Evolutionary conservation across 768 basidiomycete genomes (phyloP).

Genomic region (Termitomyces sp.): DNA sequence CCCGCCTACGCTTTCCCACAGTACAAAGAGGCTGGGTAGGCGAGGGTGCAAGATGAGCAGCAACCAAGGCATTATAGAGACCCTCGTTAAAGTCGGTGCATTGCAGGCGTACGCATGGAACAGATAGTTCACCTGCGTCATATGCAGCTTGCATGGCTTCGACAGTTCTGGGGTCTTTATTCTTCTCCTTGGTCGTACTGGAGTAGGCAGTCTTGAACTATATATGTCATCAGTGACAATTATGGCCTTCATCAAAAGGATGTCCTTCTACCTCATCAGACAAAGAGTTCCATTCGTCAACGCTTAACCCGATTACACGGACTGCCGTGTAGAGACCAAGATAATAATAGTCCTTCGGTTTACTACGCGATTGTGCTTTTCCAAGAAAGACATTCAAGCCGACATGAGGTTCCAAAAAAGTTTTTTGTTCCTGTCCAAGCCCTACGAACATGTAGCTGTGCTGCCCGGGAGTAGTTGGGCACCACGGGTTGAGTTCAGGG

Average conservation of each 20-base stretch:
- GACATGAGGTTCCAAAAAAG: constrained; percentile 35
- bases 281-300: constrained; percentile 45
- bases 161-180: constrained; percentile 26
- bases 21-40: neutral
- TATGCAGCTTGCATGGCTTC: constrained; percentile 40
- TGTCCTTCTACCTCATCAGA: constrained; percentile 29
- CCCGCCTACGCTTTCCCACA: constrained; percentile 13
- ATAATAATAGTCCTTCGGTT: constrained; percentile 35
- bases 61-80: constrained; percentile 28
- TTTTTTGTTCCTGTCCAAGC: constrained; percentile 39
- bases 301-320: constrained; percentile 36
- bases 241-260: neutral
- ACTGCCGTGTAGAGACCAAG: constrained; percentile 42
- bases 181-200: constrained; percentile 36
- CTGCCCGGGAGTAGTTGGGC: constrained; percentile 41
- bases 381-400: constrained; percentile 43
- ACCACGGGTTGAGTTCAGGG: constrained; percentile 52
- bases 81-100: constrained; percentile 41
- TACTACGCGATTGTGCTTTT: constrained; percentile 21
- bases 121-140: constrained; percentile 34
- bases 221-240: neutral
- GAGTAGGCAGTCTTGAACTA: constrained; percentile 33
- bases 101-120: constrained; percentile 46
- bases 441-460: constrained; percentile 58
- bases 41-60: neutral